Evolutionary conservation across 169 alveolate genomes (phyloP), one percentile per base, ranked within the genome.

Genomic region (Cryptosporidium ryanae): DNA sequence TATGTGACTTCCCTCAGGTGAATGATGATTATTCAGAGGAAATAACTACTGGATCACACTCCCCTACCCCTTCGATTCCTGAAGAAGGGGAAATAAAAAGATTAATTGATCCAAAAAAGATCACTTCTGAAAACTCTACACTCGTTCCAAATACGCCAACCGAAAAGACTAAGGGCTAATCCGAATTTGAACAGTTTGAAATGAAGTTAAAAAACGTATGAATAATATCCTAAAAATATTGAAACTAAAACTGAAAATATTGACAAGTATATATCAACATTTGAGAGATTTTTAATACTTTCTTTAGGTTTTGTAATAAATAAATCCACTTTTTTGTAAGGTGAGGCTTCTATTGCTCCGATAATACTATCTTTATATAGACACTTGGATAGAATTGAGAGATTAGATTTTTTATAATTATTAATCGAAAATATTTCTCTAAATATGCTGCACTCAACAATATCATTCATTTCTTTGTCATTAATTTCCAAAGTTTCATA

Each of bases 1-100:
- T 38, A 0, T 10, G 8, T 10, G 46, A 38, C 46, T 6, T 38
- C 8, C 3, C 46, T 38, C 0, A 38, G 8, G 46, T 6, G 46
- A 38, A 38, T 10, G 8, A 10, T 38, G 46, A 38, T 38, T 38
- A 38, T 38, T 38, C 46, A 6, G 83, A 49, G 17, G 83, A 48
- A 54, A 50, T 52, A 7, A 52, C 54, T 31, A 21, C 83, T 15
- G 18, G 27, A 15, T 66, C 82, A 46, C 27, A 21, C 31, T 68
- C 83, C 1, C 83, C 83, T 0, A 31, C 55, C 12, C 83, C 83
- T 2, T 68, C 83, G 18, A 68, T 68, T 29, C 83, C 83, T 48
- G 83, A 68, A 49, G 83, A 68, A n/a, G 83, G 83, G 12, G 66
- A 48, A 50, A 68, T 68, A 8, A 68, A 68, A 54, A 34, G n/a